These are phyloP conservation scores for Uronychia binucleata DNA, from an alignment of 73 alveolate species.

Conservation along the genomic window DNA sequence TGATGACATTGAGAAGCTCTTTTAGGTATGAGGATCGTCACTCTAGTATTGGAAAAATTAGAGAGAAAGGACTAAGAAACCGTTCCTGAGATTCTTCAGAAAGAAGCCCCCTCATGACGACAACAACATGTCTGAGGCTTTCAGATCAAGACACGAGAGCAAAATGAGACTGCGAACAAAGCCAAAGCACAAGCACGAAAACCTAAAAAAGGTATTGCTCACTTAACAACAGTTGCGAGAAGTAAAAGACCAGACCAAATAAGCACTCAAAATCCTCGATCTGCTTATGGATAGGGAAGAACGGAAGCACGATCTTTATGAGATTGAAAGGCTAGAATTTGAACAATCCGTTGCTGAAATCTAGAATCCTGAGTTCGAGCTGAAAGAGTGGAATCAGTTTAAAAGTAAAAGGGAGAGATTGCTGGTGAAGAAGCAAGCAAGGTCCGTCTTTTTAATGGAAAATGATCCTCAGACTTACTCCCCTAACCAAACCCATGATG, in stretches of 20 bases:
- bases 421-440: neutral
- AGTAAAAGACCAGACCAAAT: neutral
- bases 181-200: neutral
- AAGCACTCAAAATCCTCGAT: neutral
- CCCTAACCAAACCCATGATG: no score
- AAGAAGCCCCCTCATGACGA: neutral
- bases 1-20: no score
- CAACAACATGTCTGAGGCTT: neutral
- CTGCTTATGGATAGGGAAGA: neutral
- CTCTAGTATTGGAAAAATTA: no score
- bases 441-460: no score
- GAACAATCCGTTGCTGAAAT: neutral
- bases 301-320: neutral
- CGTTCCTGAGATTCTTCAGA: no score
- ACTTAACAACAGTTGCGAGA: neutral
- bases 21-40: no score
- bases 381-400: neutral
- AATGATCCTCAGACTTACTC: no score
- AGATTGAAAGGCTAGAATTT: neutral
- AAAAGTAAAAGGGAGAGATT: neutral
- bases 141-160: neutral
- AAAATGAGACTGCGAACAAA: neutral
- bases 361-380: neutral
- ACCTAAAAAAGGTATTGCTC: neutral
- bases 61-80: no score